These are phyloP conservation scores for Nevesoporus exiguus DNA, from an alignment of 768 basidiomycete species.

Conservation along the genomic window DNA sequence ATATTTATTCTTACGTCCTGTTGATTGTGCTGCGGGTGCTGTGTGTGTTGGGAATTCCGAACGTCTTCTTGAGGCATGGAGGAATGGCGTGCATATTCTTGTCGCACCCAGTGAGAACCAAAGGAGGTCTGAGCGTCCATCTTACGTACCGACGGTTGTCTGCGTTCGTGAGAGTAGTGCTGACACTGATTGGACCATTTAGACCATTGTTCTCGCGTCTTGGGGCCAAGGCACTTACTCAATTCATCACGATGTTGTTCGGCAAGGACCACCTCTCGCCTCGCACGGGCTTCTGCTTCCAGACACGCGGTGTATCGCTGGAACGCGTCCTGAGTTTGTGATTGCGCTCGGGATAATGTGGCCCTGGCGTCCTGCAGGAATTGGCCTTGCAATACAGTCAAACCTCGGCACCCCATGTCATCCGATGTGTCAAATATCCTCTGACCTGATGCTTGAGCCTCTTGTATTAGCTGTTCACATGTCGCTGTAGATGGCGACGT, in stretches of 20 bases:
- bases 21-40: conserved; percentile 28
- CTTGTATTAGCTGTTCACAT: conserved; percentile 52
- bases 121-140: conserved; percentile 8
- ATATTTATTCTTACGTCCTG: conserved; percentile 32
- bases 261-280: conserved; percentile 57
- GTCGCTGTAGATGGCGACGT: conserved; percentile 50
- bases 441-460: conserved; percentile 61
- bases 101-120: conserved; percentile 21
- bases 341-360: conserved; percentile 59
- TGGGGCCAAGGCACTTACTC: conserved; percentile 30
- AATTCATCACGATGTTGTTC: conserved; percentile 69
- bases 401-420: background rate
- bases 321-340: conserved; percentile 71
- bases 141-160: conserved; percentile 32
- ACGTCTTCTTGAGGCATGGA: conserved; percentile 31
- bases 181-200: conserved; percentile 28
- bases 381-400: conserved; percentile 43
- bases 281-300: conserved; percentile 63
- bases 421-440: conserved; percentile 9
- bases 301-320: conserved; percentile 65
- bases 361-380: conserved; percentile 59
- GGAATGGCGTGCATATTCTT: conserved; percentile 33
- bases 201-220: conserved; percentile 16
- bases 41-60: conserved; percentile 29
- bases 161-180: conserved; percentile 36